Evolutionary conservation across 176 grass and related monocot species (phyloP).

Genomic region (Echinochloa phyllopogon): DNA sequence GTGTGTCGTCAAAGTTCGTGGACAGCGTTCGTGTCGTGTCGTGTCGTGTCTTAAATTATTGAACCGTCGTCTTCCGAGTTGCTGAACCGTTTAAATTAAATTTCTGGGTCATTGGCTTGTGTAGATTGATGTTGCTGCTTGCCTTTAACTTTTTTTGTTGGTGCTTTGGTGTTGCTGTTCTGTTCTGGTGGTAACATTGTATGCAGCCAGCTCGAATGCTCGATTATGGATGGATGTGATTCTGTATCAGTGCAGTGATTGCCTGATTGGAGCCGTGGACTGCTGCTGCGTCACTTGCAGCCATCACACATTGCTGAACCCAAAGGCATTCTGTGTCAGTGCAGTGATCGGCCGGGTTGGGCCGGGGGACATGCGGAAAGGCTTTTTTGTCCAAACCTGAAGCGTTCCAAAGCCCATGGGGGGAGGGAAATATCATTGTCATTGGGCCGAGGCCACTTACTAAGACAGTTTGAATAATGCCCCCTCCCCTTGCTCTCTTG

Average conservation of each 20-base stretch:
- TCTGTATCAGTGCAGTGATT: too few species aligned
- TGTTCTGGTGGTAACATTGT: too few species aligned
- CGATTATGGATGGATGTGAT: neutral
- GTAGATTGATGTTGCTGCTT: neutral
- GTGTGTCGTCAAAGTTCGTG: neutral
- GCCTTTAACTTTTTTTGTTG: neutral
- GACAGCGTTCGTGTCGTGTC: neutral
- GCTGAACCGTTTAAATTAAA: neutral
- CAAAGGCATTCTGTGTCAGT: too few species aligned
- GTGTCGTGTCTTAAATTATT: neutral
- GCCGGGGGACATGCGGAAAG: neutral
- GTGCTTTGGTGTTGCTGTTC: neutral
- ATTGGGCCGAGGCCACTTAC: neutral
- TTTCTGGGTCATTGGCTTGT: neutral
- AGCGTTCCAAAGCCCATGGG: neutral
- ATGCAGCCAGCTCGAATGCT: too few species aligned
- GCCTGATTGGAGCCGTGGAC: too few species aligned
- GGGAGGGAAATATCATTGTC: neutral
- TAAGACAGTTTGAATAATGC: neutral
- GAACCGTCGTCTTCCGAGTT: neutral
- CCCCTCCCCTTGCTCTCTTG: neutral
- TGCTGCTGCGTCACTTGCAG: too few species aligned
- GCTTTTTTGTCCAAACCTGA: neutral
- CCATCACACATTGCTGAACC: too few species aligned
- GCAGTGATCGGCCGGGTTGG: too few species aligned